Evolutionary conservation across 768 basidiomycete species (phyloP), one percentile per base, ranked within the genome.

Genomic region (Trametes cingulata): DNA sequence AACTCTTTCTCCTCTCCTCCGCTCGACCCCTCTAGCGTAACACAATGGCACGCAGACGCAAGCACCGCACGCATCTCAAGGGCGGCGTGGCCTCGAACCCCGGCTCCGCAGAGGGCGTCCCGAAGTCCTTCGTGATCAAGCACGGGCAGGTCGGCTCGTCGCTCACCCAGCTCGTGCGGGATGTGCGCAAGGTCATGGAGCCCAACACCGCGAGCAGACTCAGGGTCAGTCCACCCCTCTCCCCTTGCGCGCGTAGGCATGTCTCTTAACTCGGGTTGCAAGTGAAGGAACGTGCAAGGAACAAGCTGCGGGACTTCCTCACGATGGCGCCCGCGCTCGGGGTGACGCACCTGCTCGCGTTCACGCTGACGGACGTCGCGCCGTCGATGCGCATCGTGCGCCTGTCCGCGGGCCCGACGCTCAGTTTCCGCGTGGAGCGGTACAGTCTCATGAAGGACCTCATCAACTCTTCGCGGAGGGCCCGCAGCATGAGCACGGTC

Each of bases 121-220:
- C 96, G 4, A 96, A 91, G 76, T 95, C 94, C 0, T 98, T 99
- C 69, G 91, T 99, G 60, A 91, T 99, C 71, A 96, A 95, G 73
- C 93, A 95, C 76, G 97, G 97, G 40, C 86, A 88, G 58, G 95
- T 98, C 29, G 96, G 97, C 19, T 79, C 83, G 49, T 93, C 93
- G 8, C 78, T 98, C 56, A 76, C 86, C 5, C 92, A 95, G 69
- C 88, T 99, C 37, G 95, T 98, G 19, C 84, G 91, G 56, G 96
- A 99, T 76, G 78, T 97, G 69, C 81, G 97, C 69, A 91, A 92
- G 74, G 92, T 97, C 61, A 93, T 99, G 92, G 97, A 99, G 72
- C 97, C 97, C 60, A 93, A 98, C 69, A 99, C 97, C 14, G 97
- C 96, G 19, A 88, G 87, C 63, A 83, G 97, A 50, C 81, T 99